Percentiles rank a stretch among this genome's conserved stretches.
phyloP scores from a whole-genome alignment of 805 yeast genomes.

The Kuraishia piskuri region DNA sequence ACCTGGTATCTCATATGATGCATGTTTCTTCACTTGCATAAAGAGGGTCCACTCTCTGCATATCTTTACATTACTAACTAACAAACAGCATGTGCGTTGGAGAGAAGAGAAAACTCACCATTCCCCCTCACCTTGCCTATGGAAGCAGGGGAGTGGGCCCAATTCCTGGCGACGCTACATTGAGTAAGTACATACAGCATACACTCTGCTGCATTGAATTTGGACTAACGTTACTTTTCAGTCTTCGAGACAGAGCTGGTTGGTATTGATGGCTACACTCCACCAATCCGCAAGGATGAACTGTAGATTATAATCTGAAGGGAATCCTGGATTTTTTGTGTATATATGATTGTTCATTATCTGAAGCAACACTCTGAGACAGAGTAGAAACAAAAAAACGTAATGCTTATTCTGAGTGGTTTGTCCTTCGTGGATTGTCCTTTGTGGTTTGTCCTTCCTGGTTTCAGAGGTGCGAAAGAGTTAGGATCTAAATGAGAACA shows the following conservation, averaged over 20 bases:
- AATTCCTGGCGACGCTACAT: constrained; percentile 72
- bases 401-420: too few relatives aligned
- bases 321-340: background rate
- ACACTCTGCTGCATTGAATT: background rate
- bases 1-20: too few relatives aligned
- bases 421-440: too few relatives aligned
- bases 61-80: too few relatives aligned
- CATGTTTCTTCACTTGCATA: too few relatives aligned
- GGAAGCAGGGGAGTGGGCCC: constrained; percentile 69
- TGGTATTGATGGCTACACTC: constrained; percentile 25
- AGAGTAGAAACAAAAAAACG: too few relatives aligned
- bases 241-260: constrained; percentile 60
- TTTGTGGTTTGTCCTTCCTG: too few relatives aligned
- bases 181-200: constrained; percentile 18
- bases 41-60: too few relatives aligned
- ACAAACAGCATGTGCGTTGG: constrained; percentile 71
- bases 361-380: background rate
- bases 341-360: background rate
- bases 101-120: constrained; percentile 69
- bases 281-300: background rate
- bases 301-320: too few relatives aligned
- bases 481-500: too few relatives aligned
- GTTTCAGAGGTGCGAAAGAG: too few relatives aligned
- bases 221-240: constrained; percentile 10
- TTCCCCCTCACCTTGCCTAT: constrained; percentile 74